A percentile compares a stretch with the other conserved stretches of the same genome.
These are phyloP conservation scores for Singerocomus inundabilis DNA, from an alignment of 1,284 basidiomycete genomes.

Conservation along the genomic window DNA sequence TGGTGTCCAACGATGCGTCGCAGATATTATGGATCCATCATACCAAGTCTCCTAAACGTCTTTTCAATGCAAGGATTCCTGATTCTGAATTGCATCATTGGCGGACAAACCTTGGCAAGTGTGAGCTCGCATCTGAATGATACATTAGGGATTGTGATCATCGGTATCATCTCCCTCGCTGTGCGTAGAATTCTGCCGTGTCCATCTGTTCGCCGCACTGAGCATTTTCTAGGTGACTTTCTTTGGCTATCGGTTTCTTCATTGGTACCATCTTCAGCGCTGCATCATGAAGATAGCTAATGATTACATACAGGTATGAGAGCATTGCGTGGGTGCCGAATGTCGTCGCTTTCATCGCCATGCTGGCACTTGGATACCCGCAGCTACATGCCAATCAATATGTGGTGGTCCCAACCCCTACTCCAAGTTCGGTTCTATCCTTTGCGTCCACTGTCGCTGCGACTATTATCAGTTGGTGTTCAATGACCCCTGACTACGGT, in stretches of 20 bases:
- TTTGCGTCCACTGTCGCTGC: conserved; percentile 47
- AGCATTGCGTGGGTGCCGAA: conserved; percentile 67
- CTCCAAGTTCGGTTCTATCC: conserved; percentile 35
- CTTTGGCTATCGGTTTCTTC: conserved; percentile 63
- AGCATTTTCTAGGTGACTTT: conserved; percentile 42
- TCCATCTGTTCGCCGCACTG: conserved; percentile 1
- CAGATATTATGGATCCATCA: conserved; percentile 57
- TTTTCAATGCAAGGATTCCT: conserved; percentile 65
- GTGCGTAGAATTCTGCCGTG: conserved; percentile 35
- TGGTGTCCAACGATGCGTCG: background rate
- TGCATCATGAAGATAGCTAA: background rate
- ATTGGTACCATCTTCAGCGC: conserved; percentile 38
- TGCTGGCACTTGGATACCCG: conserved; percentile 55
- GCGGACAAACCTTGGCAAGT: conserved; percentile 69
- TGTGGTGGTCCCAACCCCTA: conserved; percentile 32
- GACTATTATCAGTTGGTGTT: conserved; percentile 50
- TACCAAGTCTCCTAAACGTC: conserved; percentile 67
- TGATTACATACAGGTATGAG: conserved; percentile 41
- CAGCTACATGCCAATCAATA: conserved; percentile 30
- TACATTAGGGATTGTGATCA: conserved; percentile 75
- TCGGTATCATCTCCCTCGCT: conserved; percentile 63
- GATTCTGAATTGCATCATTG: conserved; percentile 72
- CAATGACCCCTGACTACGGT: conserved; percentile 58
- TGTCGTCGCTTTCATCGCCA: conserved; percentile 61
- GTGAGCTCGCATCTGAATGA: conserved; percentile 50